Base-by-base conservation (phyloP, 2,329 filamentous ascomycete genomes). In the Blastomyces silverae region DNA sequence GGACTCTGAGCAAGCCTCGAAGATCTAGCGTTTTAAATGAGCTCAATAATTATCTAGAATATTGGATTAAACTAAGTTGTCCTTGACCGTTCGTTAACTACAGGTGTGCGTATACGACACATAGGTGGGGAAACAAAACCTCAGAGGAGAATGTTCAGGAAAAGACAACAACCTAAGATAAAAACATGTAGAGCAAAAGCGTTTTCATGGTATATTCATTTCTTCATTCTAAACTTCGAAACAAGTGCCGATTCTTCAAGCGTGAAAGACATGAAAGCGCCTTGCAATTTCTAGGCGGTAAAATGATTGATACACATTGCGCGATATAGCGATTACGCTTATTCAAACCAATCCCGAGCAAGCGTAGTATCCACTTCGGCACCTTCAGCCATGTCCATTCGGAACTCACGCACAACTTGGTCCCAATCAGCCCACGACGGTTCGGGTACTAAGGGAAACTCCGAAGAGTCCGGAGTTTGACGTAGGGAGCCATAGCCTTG, bases 371-470 rank as follows among this genome's bases (percentile, higher is more conserved):
- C 56, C 1, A 25, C 28, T 39, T 64, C 42, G 13, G 34, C 22
- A 2, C 50, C 64, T 60, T 67, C 48, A 44, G 61, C 60, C 44
- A 69, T 56, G 53, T 68, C 67, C 59, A 65, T 48, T 42, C 67
- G 67, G 44, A 69, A 69, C 61, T 69, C 67, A 7, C 66, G 64
- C 28, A 69, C 62, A 15, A 67, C 61, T 61, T 65, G 62, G 56
- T 68, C 65, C 67, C 67, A 69, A 48, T 66, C 66, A 61, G 65
- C 64, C 67, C 65, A 67, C 6, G 66, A 65, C 53, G 60, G 66
- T 17, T 25, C 34, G 20, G 28, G 31, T 20, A 22, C 15, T 25
- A n/a, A 28, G 6, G 39, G 25, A 42, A 28, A 37, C 2, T 6
- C 37, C 2, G 37, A 8, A 15, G 13, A 25, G 37, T 28, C 37